Percentiles rank a stretch among this genome's conserved stretches.
These are phyloP conservation scores for Macrolepiota albuminosa DNA, from an alignment of 768 basidiomycete genomes.

Conservation along the genomic window DNA sequence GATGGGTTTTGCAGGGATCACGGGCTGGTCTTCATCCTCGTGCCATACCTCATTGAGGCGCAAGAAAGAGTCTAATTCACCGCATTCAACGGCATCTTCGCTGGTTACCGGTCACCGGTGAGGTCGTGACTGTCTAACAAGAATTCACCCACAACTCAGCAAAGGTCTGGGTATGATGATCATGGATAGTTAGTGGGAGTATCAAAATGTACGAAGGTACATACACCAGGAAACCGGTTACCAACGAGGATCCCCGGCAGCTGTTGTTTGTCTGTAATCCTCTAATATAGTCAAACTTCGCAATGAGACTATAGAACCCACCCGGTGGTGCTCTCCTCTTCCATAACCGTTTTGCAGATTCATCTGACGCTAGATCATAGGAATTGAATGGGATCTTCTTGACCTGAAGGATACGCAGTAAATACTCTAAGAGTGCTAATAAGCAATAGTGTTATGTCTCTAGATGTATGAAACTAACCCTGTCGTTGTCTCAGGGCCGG, in stretches of 20 bases:
- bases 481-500: constrained; percentile 74
- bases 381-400: constrained; percentile 81
- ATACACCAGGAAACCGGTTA: constrained; percentile 69
- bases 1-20: constrained; percentile 54
- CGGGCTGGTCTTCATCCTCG: constrained; percentile 55
- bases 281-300: not conserved
- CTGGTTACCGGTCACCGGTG: constrained; percentile 28
- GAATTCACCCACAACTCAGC: constrained; percentile 58
- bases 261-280: constrained; percentile 66
- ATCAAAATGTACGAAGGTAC: constrained; percentile 21
- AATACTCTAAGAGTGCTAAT: constrained; percentile 50
- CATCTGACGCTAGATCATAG: constrained; percentile 84
- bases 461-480: constrained; percentile 32
- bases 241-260: constrained; percentile 83
- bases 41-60: constrained; percentile 71
- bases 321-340: constrained; percentile 73
- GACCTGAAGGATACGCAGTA: constrained; percentile 76
- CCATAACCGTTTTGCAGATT: constrained; percentile 76
- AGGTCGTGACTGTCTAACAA: constrained; percentile 2
- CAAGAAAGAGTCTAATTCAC: constrained; percentile 66
- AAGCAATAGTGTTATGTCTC: not conserved
- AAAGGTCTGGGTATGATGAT: constrained; percentile 46
- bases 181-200: constrained; percentile 3
- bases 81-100: constrained; percentile 82
- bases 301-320: constrained; percentile 21